Conservation (phyloP, 352 stramenopile species). For the Phytophthora crassamura region DNA sequence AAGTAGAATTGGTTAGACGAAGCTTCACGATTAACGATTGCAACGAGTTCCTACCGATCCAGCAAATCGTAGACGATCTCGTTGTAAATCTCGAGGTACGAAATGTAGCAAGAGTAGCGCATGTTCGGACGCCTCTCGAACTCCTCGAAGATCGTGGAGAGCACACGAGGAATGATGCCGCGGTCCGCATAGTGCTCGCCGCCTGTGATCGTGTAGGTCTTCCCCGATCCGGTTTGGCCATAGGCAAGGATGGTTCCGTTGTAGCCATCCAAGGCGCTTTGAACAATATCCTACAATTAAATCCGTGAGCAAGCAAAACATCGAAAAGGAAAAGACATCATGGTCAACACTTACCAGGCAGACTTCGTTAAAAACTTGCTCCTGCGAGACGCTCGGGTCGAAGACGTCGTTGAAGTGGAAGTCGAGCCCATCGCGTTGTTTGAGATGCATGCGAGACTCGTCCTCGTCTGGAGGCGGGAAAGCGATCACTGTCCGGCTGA, state of each 20-base stretch:
- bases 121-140: slow-evolving; percentile 66
- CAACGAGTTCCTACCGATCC: slow-evolving; percentile 38
- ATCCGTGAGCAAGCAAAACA: neutral
- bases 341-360: slow-evolving; percentile 68
- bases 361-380: slow-evolving; percentile 73
- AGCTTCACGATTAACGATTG: neutral
- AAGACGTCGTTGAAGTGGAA: slow-evolving; percentile 82
- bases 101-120: slow-evolving; percentile 91
- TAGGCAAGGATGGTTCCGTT: slow-evolving; percentile 82
- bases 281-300: slow-evolving; percentile 62
- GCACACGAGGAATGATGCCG: slow-evolving; percentile 94
- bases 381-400: slow-evolving; percentile 65
- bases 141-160: slow-evolving; percentile 93
- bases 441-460: slow-evolving; percentile 65
- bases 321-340: neutral
- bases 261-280: slow-evolving; percentile 72
- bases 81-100: slow-evolving; percentile 98
- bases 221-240: slow-evolving; percentile 73
- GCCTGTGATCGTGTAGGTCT: slow-evolving; percentile 84
- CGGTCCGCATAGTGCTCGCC: slow-evolving; percentile 94
- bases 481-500: slow-evolving; percentile 52
- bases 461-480: slow-evolving; percentile 69
- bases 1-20: neutral
- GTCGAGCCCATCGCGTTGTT: slow-evolving; percentile 74
- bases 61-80: slow-evolving; percentile 96